A percentile compares a stretch with the other conserved stretches of the same genome.
Evolutionary conservation across 192 early-diverging fungal genomes (phyloP).

Genomic region (Backusella psychrophila): DNA sequence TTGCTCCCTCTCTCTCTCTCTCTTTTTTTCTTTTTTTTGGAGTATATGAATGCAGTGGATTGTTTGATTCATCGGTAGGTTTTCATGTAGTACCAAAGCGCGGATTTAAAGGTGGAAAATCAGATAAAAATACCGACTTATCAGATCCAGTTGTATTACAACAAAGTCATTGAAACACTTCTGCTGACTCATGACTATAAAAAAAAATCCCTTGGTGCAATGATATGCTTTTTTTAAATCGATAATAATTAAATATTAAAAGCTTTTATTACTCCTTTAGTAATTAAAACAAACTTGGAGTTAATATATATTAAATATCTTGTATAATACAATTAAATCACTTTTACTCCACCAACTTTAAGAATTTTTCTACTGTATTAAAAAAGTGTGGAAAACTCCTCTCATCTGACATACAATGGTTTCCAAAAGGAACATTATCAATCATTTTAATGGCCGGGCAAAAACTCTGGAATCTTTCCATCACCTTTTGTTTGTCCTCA

Average conservation of each 20-base stretch:
- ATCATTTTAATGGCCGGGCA: constrained; percentile 16
- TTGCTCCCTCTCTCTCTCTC: no score
- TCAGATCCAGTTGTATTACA: neutral
- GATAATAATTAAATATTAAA: no score
- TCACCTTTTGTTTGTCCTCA: neutral
- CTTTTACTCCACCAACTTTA: constrained; percentile 1
- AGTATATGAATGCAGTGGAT: neutral
- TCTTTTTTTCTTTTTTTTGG: neutral
- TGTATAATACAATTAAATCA: neutral
- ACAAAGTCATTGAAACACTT: neutral
- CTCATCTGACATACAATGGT: neutral
- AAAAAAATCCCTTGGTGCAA: neutral
- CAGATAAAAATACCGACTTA: neutral
- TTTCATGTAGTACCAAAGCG: neutral
- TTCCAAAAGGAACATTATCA: constrained; percentile 3
- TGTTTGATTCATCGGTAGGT: neutral
- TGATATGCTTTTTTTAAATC: neutral
- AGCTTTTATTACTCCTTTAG: neutral
- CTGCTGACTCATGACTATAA: neutral
- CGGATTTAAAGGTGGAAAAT: neutral
- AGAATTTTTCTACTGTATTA: neutral
- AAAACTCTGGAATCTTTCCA: constrained; percentile 13
- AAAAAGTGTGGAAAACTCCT: neutral
- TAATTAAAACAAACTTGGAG: neutral
- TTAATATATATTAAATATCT: neutral